Evolutionary conservation across 257 asterid species (phyloP).

Genomic region (Solanum dulcamara): DNA sequence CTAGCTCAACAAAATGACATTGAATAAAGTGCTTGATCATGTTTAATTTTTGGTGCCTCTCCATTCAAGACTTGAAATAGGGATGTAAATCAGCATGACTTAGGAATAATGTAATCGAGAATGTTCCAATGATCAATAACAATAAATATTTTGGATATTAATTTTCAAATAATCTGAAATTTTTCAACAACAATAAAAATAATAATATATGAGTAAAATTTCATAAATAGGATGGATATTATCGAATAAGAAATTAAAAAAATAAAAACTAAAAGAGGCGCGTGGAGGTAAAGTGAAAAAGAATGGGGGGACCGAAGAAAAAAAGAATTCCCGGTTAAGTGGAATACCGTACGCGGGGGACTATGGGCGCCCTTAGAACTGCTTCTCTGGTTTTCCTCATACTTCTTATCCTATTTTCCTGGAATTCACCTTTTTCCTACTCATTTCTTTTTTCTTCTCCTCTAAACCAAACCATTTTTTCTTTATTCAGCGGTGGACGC

Average conservation of each 20-base stretch:
- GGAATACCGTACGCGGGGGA: constrained; percentile 13
- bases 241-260: too few species aligned
- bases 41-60: not conserved
- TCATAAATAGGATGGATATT: too few species aligned
- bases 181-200: too few species aligned
- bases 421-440: not conserved
- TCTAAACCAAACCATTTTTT: too few species aligned
- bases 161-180: too few species aligned
- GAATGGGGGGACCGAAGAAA: not conserved
- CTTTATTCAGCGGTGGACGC: too few species aligned
- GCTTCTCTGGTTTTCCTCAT: constrained; percentile 15
- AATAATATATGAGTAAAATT: too few species aligned
- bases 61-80: too few species aligned
- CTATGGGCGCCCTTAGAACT: constrained; percentile 32
- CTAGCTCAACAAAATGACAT: not conserved
- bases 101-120: too few species aligned
- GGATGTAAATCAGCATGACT: not conserved
- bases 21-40: not conserved
- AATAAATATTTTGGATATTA: too few species aligned
- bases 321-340: constrained; percentile 17
- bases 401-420: constrained; percentile 13
- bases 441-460: not conserved
- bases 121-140: too few species aligned
- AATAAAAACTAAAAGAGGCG: not conserved
- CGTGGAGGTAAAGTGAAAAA: not conserved